phyloP scores from a whole-genome alignment of 352 stramenopile species.

The Globisporangium nagaii region DNA sequence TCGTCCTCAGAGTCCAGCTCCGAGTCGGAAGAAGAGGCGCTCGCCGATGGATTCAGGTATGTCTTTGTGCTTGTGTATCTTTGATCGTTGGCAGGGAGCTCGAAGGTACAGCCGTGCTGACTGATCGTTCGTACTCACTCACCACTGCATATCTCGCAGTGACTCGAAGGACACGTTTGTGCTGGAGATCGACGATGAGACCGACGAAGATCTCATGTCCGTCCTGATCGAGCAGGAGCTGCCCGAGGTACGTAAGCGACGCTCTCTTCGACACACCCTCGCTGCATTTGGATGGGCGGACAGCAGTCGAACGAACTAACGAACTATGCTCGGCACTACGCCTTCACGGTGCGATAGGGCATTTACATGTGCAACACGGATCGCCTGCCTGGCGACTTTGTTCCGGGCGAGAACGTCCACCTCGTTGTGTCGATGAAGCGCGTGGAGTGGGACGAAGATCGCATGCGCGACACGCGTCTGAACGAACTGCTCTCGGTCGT shows the following conservation, averaged over 20 bases:
- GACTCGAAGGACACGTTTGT: constrained; percentile 87
- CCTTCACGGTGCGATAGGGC: constrained; percentile 19
- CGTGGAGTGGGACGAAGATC: constrained; percentile 84
- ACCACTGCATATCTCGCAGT: constrained; percentile 25
- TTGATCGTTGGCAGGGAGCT: background rate
- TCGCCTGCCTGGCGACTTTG: constrained; percentile 66
- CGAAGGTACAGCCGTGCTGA: background rate
- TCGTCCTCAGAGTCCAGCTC: constrained; percentile 78
- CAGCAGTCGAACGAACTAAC: too few relatives aligned
- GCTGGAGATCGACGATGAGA: constrained; percentile 90
- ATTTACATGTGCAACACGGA: constrained; percentile 88
- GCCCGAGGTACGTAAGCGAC: constrained; percentile 39
- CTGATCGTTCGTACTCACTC: background rate
- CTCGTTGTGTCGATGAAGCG: constrained; percentile 85
- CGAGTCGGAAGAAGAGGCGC: constrained; percentile 80
- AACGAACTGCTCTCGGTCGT: constrained; percentile 81
- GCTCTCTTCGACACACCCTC: background rate
- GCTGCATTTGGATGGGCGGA: background rate
- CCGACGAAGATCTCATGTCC: constrained; percentile 90
- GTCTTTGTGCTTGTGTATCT: background rate
- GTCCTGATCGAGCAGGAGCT: constrained; percentile 85
- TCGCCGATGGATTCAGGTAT: constrained; percentile 57
- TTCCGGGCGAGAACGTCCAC: constrained; percentile 68
- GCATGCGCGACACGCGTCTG: constrained; percentile 79
- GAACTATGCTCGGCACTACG: too few relatives aligned